These are phyloP conservation scores for Termitomyces sp. DNA, from an alignment of 768 basidiomycete genomes.

Conservation along the genomic window DNA sequence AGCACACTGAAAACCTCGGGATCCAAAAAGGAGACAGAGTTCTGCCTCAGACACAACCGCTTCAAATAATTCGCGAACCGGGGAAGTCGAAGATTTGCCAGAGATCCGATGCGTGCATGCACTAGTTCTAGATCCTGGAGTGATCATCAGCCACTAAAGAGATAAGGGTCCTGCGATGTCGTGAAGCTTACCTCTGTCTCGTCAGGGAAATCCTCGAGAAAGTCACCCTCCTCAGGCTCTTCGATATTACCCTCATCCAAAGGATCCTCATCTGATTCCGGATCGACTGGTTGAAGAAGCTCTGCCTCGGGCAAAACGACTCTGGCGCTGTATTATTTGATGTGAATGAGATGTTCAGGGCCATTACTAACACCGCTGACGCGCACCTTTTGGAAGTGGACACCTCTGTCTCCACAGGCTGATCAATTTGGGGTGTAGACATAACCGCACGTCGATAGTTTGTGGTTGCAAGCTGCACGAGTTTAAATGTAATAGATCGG, in stretches of 20 bases:
- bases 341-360: neutral
- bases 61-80: constrained; percentile 69
- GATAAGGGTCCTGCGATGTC: neutral
- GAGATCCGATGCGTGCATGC: constrained; percentile 69
- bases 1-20: constrained; percentile 65
- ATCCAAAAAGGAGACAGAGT: constrained; percentile 69
- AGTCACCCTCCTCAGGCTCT: constrained; percentile 55
- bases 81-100: constrained; percentile 60
- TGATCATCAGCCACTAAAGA: constrained; percentile 4
- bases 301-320: constrained; percentile 43
- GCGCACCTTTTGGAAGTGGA: constrained; percentile 8
- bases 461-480: neutral
- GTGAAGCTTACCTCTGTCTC: constrained; percentile 66
- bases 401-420: neutral
- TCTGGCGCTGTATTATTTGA: constrained; percentile 27
- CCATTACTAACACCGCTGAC: neutral
- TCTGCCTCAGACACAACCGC: constrained; percentile 82
- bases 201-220: constrained; percentile 74
- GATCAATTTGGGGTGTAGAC: neutral
- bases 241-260: constrained; percentile 34
- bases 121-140: constrained; percentile 81
- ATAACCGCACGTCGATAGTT: neutral
- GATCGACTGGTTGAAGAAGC: constrained; percentile 22
- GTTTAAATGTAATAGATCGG: too few relatives aligned
- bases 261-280: constrained; percentile 39